Evolutionary conservation across 139 green algal genomes (phyloP), one percentile per base, ranked within the genome.

Genomic region (Pleodorina starrii): DNA sequence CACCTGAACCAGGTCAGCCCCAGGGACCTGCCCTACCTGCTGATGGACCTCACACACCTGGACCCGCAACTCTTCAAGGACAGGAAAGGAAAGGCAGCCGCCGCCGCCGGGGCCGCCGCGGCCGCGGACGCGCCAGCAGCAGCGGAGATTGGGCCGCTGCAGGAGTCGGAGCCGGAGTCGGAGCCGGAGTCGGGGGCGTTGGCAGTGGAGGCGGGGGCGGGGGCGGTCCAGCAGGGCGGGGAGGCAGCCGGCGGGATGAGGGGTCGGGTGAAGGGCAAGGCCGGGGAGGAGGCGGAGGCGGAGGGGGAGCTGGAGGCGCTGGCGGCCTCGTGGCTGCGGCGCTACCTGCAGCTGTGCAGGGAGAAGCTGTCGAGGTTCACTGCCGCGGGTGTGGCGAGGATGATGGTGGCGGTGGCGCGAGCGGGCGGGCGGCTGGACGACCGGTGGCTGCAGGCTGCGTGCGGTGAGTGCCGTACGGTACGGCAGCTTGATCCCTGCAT

Each of bases 341-440:
- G 40, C 16, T 86, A 75, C n/a, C 54, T 86, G 57, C 51, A 50
- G 54, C 40, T 73, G 54, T 86, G 79, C 79, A 12, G 23, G 0
- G 57, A 86, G 29, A 74, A 75, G 59, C 59, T 86, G 79, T n/a
- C 79, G 40, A 42, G 57, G 36, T 86, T 86, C 59, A 86, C 57
- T 11, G 79, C 79, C 38, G 38, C 38, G 38, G 79, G 79, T 35
- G 23, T 86, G 79, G 79, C 79, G 40, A 36, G 59, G 25, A 43
- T 86, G 79, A 38, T 86, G 57, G 16, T 86, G 79, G 79, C 79
- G 57, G 79, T 86, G 79, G 79, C 79, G 23, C 27, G 35, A 1
- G 5, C 57, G 38, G 40, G 57, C 27, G 57, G 68, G 27, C 21
- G 29, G 25, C 57, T 57, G 57, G 57, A 59, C 14, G 32, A 36